A percentile compares a stretch with the other conserved stretches of the same genome.
Evolutionary conservation across 768 basidiomycete species (phyloP).

Genomic region (Ramaria sp.): DNA sequence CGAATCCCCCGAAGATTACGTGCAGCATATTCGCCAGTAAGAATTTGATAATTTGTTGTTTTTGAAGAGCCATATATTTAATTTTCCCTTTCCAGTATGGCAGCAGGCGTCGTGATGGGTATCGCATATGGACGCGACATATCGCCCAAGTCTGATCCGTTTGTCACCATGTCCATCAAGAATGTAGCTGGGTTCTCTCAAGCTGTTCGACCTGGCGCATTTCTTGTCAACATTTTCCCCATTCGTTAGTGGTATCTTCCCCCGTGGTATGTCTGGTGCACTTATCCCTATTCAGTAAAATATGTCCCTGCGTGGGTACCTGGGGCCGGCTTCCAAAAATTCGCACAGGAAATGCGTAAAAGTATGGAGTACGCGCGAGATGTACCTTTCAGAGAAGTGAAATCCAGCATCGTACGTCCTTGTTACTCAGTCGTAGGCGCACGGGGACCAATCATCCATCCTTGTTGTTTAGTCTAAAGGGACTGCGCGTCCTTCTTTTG

Average conservation of each 20-base stretch:
- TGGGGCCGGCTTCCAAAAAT: slow-evolving; percentile 11
- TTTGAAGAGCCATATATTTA: neutral
- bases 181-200: slow-evolving; percentile 10
- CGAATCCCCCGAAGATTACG: neutral
- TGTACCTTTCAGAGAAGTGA: too few species aligned
- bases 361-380: too few species aligned
- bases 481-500: too few species aligned
- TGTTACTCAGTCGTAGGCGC: too few species aligned
- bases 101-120: neutral
- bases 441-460: too few species aligned
- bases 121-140: slow-evolving; percentile 26
- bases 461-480: too few species aligned
- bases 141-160: neutral
- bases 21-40: neutral
- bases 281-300: slow-evolving; percentile 7
- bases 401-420: too few species aligned
- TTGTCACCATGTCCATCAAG: neutral
- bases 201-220: neutral
- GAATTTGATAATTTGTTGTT: neutral
- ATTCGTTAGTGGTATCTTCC: neutral
- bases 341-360: neutral
- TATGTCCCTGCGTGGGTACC: slow-evolving; percentile 14
- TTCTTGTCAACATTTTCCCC: slow-evolving; percentile 5
- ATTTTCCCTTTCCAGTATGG: neutral
- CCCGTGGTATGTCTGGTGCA: neutral